phyloP scores from a whole-genome alignment of 2,329 filamentous ascomycete genomes.

The Juglanconis oblonga region DNA sequence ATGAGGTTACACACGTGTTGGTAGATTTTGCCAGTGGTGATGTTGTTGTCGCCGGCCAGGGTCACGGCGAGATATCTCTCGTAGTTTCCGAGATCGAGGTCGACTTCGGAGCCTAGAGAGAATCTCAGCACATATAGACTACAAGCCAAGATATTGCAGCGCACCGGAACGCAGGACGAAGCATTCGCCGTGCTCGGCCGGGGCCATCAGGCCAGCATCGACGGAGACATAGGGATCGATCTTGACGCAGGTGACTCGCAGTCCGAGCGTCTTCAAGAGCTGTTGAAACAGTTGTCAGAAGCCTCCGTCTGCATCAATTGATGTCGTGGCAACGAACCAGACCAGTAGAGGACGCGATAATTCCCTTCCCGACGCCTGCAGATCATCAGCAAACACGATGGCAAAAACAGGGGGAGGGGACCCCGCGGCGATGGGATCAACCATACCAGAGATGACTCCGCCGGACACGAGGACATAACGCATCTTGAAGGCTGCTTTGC shows the following conservation, averaged over 20 bases:
- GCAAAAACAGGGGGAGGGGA: background rate
- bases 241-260: conserved; percentile 63
- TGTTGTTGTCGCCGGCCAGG: conserved; percentile 85
- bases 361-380: conserved; percentile 20
- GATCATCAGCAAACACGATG: conserved; percentile 2
- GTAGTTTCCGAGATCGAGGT: conserved; percentile 58
- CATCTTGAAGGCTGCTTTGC: conserved; percentile 15
- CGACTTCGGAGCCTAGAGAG: conserved; percentile 32
- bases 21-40: conserved; percentile 97
- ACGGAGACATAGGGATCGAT: conserved; percentile 50
- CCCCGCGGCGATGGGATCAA: background rate
- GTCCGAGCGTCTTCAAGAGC: conserved; percentile 77
- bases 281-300: conserved; percentile 12
- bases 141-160: background rate
- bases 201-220: conserved; percentile 33
- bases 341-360: conserved; percentile 18
- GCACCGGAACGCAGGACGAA: conserved; percentile 65
- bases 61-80: conserved; percentile 74
- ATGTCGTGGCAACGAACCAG: conserved; percentile 11
- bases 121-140: background rate
- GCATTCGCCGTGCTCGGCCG: conserved; percentile 71
- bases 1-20: conserved; percentile 71
- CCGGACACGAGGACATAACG: conserved; percentile 20
- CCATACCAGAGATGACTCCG: conserved; percentile 20
- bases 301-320: background rate